Evolutionary conservation across 768 basidiomycete species (phyloP).

Genomic region (Mycena filopes): DNA sequence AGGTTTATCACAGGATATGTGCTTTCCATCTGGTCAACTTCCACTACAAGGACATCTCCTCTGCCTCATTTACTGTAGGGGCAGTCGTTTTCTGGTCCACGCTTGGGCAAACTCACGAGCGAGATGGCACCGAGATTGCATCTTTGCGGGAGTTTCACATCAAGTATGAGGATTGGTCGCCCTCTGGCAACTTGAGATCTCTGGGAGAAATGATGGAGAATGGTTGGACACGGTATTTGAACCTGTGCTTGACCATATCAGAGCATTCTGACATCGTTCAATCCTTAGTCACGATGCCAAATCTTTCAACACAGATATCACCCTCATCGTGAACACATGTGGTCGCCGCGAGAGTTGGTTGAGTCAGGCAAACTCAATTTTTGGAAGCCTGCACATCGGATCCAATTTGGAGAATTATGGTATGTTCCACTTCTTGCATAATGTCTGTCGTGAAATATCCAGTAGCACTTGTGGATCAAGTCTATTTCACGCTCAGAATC

Average conservation of each 20-base stretch:
- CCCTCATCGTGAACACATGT: too few species aligned
- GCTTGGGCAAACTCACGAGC: background rate
- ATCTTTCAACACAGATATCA: background rate
- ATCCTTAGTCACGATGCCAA: background rate
- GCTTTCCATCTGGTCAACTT: background rate
- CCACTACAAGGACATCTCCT: background rate
- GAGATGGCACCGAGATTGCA: too few species aligned
- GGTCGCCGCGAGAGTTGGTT: background rate
- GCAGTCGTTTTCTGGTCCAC: background rate
- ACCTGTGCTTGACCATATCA: background rate
- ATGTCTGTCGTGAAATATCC: background rate
- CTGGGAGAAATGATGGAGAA: background rate
- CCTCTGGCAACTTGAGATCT: background rate
- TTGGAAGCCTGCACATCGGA: background rate
- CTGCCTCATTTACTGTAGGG: background rate
- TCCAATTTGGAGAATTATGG: background rate
- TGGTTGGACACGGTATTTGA: slow-evolving; percentile 12
- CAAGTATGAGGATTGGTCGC: background rate
- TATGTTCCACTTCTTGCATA: background rate
- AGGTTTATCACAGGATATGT: background rate
- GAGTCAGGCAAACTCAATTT: slow-evolving; percentile 4
- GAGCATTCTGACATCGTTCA: background rate
- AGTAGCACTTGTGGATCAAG: background rate
- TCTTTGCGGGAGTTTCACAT: background rate
- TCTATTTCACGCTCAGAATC: background rate